Conservation (phyloP, 768 basidiomycete genomes). For the Gloeopeniophorella convolvens region DNA sequence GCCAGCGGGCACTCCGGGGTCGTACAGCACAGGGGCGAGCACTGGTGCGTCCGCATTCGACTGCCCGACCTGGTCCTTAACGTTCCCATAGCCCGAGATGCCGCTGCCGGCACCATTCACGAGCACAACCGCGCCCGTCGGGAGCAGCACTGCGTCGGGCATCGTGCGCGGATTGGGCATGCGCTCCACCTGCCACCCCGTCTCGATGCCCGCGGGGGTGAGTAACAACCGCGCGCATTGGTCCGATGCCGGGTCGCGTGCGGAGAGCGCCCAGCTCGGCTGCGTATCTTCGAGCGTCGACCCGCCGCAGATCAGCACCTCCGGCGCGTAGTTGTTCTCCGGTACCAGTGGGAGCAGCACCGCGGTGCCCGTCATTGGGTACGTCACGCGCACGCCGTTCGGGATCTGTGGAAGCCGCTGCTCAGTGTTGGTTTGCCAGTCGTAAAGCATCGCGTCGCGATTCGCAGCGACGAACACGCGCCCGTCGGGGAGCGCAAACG, state of each 20-base stretch:
- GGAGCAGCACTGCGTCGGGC: constrained; percentile 77
- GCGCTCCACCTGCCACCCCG: constrained; percentile 68
- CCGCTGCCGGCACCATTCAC: constrained; percentile 72
- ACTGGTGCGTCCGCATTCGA: constrained; percentile 78
- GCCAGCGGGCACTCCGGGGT: constrained; percentile 45
- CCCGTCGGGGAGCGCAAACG: constrained; percentile 64
- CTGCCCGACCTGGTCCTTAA: constrained; percentile 55
- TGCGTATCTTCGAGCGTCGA: constrained; percentile 56
- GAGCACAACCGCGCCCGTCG: constrained; percentile 66
- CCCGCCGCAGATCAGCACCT: constrained; percentile 74
- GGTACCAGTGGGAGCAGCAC: constrained; percentile 67
- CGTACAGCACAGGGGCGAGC: constrained; percentile 63
- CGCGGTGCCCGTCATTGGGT: constrained; percentile 74
- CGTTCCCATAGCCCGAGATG: constrained; percentile 75
- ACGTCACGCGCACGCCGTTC: constrained; percentile 74
- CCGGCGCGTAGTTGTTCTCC: constrained; percentile 54
- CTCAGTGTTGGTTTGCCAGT: constrained; percentile 63
- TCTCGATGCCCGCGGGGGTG: constrained; percentile 53
- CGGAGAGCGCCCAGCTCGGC: constrained; percentile 57
- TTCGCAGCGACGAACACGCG: constrained; percentile 73
- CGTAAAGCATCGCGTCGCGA: constrained; percentile 71
- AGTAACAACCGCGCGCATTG: constrained; percentile 70
- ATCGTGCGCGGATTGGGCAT: constrained; percentile 73
- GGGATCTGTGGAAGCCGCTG: constrained; percentile 59
- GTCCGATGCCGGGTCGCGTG: constrained; percentile 63